Percentiles rank a stretch among this genome's conserved stretches.
These are phyloP conservation scores for Diophrys sp. DNA, from an alignment of 73 alveolate species.

Conservation along the genomic window DNA sequence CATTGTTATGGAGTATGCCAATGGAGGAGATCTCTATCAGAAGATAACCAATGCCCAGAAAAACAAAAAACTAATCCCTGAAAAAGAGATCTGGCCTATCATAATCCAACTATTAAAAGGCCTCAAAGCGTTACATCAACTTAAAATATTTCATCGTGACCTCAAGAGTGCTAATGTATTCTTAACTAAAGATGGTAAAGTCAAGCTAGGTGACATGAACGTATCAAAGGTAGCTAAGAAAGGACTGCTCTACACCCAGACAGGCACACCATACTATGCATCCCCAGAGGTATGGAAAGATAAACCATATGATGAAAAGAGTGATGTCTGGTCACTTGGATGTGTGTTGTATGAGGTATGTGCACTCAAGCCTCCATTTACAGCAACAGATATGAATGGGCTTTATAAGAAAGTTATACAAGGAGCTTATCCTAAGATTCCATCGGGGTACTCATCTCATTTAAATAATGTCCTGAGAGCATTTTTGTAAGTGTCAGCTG, in stretches of 20 bases:
- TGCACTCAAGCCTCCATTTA: slow-evolving; percentile 86
- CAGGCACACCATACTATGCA: slow-evolving; percentile 90
- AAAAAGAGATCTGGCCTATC: slow-evolving; percentile 69
- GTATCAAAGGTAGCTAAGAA: slow-evolving; percentile 70
- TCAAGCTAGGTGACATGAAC: slow-evolving; percentile 91
- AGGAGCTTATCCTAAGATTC: slow-evolving; percentile 73
- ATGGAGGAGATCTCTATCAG: slow-evolving; percentile 77
- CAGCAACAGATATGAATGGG: slow-evolving; percentile 81
- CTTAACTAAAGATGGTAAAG: slow-evolving; percentile 65
- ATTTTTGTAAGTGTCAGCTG: slow-evolving; percentile 71
- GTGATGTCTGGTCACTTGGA: slow-evolving; percentile 92
- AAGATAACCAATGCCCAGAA: slow-evolving; percentile 62
- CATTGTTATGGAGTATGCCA: slow-evolving; percentile 88
- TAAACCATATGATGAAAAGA: slow-evolving; percentile 80
- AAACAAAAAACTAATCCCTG: slow-evolving; percentile 45
- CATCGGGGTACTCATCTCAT: slow-evolving; percentile 61
- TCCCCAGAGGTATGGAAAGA: slow-evolving; percentile 89
- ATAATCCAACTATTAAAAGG: slow-evolving; percentile 67
- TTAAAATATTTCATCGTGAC: slow-evolving; percentile 72
- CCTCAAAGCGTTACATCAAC: slow-evolving; percentile 69
- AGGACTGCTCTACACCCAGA: slow-evolving; percentile 79
- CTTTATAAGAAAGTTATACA: slow-evolving; percentile 76
- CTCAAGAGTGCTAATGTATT: slow-evolving; percentile 77
- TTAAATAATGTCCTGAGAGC: slow-evolving; percentile 48
- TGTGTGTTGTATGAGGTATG: too few species aligned